Evolutionary conservation across 2,329 filamentous ascomycete species (phyloP), one percentile per base, ranked within the genome.

Genomic region (Alternaria arbusti): DNA sequence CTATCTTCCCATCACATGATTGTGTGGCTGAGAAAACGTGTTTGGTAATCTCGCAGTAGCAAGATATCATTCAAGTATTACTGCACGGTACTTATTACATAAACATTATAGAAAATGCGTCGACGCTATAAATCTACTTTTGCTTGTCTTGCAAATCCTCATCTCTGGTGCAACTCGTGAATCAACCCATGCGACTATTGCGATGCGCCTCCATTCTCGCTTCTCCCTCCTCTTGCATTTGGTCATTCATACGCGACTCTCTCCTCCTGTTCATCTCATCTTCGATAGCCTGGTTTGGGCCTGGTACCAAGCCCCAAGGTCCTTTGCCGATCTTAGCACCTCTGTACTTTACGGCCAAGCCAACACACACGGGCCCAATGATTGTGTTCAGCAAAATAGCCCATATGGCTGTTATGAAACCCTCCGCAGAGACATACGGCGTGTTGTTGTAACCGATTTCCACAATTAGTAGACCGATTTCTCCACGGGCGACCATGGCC

Each of bases 361-460:
- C 70, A n/a, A 74, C 72, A 44, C 56, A 66, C 13, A 73, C 59
- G 8, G 70, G 72, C 5, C 72, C 69, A 11, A 73, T 67, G 8
- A 74, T 72, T 0, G 68, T 75, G 17, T 73, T 71, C 20, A 73
- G 58, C 22, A 74, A 17, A 8, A 72, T 74, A 1, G 73, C 72
- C 73, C 67, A 74, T 13, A 74, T 69, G 4, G 68, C 69, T 12
- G 70, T 74, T 46, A 73, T 63, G 28, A 73, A 74, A 1, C 68
- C 71, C 17, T 66, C 65, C 7, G 69, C 59, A 17, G 64, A 68
- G 1, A 73, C 72, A 50, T 76, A 74, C 6, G 65, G 57, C 2
- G 72, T 74, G 22, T 71, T 72, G 60, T 72, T 75, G 46, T 74
- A 75, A 0, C 68, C 74, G 23, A 76, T 74, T 49, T 74, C 67